Percentiles rank a stretch among this genome's conserved stretches.
Evolutionary conservation across 768 basidiomycete species (phyloP).

Genomic region (Lactifluus piperatus): DNA sequence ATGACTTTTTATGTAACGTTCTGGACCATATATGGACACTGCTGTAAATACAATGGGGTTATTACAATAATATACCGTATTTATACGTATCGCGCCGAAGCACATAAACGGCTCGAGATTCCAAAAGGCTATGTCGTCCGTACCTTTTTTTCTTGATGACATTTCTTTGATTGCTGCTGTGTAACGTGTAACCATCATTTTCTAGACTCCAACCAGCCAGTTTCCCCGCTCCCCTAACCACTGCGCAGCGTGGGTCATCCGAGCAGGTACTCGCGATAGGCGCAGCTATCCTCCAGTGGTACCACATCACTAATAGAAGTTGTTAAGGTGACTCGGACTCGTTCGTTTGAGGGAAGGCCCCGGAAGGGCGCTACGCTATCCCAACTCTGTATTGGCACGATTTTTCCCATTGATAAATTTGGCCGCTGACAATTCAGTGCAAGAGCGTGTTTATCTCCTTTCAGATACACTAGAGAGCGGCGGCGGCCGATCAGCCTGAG

Average conservation of each 20-base stretch:
- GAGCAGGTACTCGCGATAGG: background rate
- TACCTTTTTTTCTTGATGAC: too few relatives aligned
- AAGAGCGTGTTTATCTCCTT: background rate
- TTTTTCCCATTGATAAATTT: too few relatives aligned
- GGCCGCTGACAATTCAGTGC: background rate
- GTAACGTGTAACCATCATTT: background rate
- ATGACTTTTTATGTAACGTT: background rate
- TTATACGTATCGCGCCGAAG: background rate
- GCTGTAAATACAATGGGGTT: background rate
- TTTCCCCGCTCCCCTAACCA: too few relatives aligned
- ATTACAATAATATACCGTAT: slow-evolving; percentile 12
- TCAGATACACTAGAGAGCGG: background rate
- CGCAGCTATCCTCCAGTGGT: background rate
- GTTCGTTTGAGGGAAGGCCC: too few relatives aligned
- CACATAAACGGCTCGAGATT: background rate
- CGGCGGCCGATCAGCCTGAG: background rate
- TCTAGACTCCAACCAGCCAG: background rate
- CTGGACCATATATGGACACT: slow-evolving; percentile 2
- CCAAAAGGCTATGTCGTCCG: background rate
- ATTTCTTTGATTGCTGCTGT: too few relatives aligned
- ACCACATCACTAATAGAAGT: background rate
- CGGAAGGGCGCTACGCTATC: background rate
- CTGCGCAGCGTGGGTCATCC: background rate
- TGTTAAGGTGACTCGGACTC: background rate
- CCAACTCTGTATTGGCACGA: background rate